Conservation (phyloP, 2,329 filamentous ascomycete genomes). For the Trichoderma sp. region DNA sequence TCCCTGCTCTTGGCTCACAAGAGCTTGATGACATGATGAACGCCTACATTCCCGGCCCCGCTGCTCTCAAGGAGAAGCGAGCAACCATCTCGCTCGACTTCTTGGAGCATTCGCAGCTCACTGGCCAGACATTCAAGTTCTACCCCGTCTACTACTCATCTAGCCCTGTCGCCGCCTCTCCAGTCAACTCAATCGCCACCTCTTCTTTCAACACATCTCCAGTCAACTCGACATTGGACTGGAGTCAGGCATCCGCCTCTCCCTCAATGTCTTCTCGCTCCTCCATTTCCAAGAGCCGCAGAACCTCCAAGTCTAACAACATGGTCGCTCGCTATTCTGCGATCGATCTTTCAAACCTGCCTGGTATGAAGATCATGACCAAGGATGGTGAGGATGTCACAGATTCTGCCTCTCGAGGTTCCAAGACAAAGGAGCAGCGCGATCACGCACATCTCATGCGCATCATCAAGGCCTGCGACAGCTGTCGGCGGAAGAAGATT, state of each 20-base stretch:
- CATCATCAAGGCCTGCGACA: conserved; percentile 67
- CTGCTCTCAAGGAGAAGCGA: conserved; percentile 59
- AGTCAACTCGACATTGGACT: conserved; percentile 50
- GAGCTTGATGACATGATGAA: conserved; percentile 63
- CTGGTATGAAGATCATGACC: conserved; percentile 68
- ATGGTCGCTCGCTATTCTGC: conserved; percentile 33
- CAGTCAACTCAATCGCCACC: conserved; percentile 51
- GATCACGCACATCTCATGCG: conserved; percentile 68
- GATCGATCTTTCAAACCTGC: conserved; percentile 54
- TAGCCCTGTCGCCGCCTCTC: conserved; percentile 40
- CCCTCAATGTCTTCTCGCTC: conserved; percentile 34
- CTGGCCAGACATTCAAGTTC: conserved; percentile 62
- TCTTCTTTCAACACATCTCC: conserved; percentile 53
- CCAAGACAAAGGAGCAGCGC: conserved; percentile 68
- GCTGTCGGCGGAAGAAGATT: conserved; percentile 64
- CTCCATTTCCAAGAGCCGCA: conserved; percentile 29
- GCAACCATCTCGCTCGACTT: conserved; percentile 61
- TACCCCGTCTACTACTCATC: conserved; percentile 52
- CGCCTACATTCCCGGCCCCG: conserved; percentile 56
- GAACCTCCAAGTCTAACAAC: conserved; percentile 30
- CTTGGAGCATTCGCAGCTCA: conserved; percentile 53
- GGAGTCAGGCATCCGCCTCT: conserved; percentile 41
- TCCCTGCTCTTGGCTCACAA: conserved; percentile 63
- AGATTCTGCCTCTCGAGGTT: conserved; percentile 61
- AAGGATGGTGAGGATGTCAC: conserved; percentile 64